These are phyloP conservation scores for Phytophthora boehmeriae DNA, from an alignment of 352 stramenopile species.

Conservation along the genomic window DNA sequence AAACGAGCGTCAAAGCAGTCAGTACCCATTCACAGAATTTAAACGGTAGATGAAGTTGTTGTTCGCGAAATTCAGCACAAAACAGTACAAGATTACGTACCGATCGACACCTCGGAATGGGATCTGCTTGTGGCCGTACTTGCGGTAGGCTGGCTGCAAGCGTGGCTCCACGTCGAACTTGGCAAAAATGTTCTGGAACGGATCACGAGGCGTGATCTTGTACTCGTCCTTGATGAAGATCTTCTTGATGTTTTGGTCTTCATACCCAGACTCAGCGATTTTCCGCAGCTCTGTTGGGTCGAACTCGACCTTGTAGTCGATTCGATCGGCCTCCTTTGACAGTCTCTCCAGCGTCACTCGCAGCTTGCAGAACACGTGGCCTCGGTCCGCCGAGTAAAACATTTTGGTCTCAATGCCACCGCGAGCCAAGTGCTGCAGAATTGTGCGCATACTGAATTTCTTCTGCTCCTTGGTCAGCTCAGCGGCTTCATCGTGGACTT, in stretches of 20 bases:
- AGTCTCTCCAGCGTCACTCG: slow-evolving; percentile 68
- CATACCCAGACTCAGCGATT: slow-evolving; percentile 61
- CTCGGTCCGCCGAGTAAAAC: slow-evolving; percentile 74
- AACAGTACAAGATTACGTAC: slow-evolving; percentile 23
- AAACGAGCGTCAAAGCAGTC: too few relatives aligned
- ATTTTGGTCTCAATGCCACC: slow-evolving; percentile 86
- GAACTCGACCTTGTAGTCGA: slow-evolving; percentile 85
- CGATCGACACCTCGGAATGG: slow-evolving; percentile 76
- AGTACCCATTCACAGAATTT: too few relatives aligned
- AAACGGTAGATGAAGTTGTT: too few relatives aligned
- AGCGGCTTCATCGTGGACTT: slow-evolving; percentile 73
- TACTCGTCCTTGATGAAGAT: slow-evolving; percentile 64
- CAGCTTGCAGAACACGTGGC: slow-evolving; percentile 81
- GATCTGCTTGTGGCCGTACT: slow-evolving; percentile 71
- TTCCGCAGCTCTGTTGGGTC: slow-evolving; percentile 58
- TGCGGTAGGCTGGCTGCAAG: slow-evolving; percentile 69
- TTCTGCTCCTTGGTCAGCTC: slow-evolving; percentile 63
- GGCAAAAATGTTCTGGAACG: slow-evolving; percentile 76
- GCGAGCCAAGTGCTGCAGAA: slow-evolving; percentile 67
- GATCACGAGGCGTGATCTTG: slow-evolving; percentile 56
- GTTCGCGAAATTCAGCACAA: too few relatives aligned
- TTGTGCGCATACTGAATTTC: slow-evolving; percentile 71
- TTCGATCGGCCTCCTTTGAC: slow-evolving; percentile 71
- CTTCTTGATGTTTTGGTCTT: slow-evolving; percentile 63
- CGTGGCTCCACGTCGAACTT: slow-evolving; percentile 77